Conservation (phyloP, 1,139 yeast species). For the Nadsonia commutata region DNA sequence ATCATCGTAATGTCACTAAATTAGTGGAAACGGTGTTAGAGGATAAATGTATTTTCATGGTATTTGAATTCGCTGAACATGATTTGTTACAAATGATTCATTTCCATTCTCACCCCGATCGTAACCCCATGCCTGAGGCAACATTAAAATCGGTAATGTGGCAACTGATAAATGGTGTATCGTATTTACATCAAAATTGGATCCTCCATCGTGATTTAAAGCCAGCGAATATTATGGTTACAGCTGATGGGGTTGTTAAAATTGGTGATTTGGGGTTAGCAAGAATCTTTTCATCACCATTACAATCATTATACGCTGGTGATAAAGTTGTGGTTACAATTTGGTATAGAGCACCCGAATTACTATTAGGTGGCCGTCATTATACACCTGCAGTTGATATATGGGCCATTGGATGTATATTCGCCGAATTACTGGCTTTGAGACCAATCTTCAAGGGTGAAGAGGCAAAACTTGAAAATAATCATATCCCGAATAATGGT, state of each 20-base stretch:
- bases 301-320: constrained; percentile 81
- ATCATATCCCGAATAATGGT: constrained; percentile 16
- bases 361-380: constrained; percentile 79
- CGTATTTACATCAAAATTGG: constrained; percentile 90
- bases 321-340: constrained; percentile 97
- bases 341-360: constrained; percentile 96
- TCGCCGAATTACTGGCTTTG: constrained; percentile 78
- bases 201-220: constrained; percentile 87
- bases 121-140: constrained; percentile 59
- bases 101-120: constrained; percentile 81
- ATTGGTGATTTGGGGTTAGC: constrained; percentile 96
- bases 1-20: constrained; percentile 64
- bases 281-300: constrained; percentile 72
- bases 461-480: constrained; percentile 89
- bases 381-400: constrained; percentile 90
- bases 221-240: constrained; percentile 96
- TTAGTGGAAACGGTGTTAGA: constrained; percentile 79
- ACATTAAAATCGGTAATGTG: constrained; percentile 74
- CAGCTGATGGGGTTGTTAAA: constrained; percentile 75
- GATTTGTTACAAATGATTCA: constrained; percentile 88
- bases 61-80: constrained; percentile 91
- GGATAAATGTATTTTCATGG: constrained; percentile 83
- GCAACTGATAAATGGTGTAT: constrained; percentile 86
- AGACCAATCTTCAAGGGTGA: constrained; percentile 96
- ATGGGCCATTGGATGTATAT: constrained; percentile 96